Percentiles rank a stretch among this genome's conserved stretches.
phyloP scores from a whole-genome alignment of 139 green algal species.

The Pleodorina starrii region DNA sequence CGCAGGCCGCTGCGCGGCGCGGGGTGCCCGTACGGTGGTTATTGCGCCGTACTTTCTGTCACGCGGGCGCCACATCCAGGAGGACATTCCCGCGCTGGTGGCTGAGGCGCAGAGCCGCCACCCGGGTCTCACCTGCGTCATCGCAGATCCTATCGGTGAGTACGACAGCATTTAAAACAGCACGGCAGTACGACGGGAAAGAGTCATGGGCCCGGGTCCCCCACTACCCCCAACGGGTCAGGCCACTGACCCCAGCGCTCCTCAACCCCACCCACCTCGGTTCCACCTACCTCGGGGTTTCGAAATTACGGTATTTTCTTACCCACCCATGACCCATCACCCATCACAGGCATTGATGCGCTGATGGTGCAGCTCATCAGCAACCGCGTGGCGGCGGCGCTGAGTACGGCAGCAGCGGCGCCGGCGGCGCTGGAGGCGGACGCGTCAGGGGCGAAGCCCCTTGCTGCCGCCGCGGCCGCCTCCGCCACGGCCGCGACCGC shows the following conservation, averaged over 20 bases:
- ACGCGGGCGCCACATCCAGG: constrained; percentile 83
- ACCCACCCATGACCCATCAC: no score
- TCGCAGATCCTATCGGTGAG: constrained; percentile 88
- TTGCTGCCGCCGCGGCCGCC: not conserved
- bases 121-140: constrained; percentile 68
- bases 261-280: no score
- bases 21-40: constrained; percentile 75
- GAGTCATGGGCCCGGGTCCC: no score
- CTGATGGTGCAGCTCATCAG: constrained; percentile 85
- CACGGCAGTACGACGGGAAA: no score
- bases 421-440: not conserved
- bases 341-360: constrained; percentile 78
- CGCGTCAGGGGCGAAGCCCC: not conserved
- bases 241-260: no score
- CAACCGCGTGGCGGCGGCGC: constrained; percentile 62
- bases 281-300: no score
- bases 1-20: constrained; percentile 61
- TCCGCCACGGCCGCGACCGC: not conserved
- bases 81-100: constrained; percentile 90
- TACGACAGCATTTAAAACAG: no score
- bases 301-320: no score
- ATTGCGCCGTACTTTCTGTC: constrained; percentile 93
- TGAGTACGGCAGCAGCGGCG: not conserved
- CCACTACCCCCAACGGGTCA: no score
- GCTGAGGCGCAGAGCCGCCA: constrained; percentile 66